These are phyloP conservation scores for Metschnikowia cerradonensis DNA, from an alignment of 805 yeast genomes.

Conservation along the genomic window DNA sequence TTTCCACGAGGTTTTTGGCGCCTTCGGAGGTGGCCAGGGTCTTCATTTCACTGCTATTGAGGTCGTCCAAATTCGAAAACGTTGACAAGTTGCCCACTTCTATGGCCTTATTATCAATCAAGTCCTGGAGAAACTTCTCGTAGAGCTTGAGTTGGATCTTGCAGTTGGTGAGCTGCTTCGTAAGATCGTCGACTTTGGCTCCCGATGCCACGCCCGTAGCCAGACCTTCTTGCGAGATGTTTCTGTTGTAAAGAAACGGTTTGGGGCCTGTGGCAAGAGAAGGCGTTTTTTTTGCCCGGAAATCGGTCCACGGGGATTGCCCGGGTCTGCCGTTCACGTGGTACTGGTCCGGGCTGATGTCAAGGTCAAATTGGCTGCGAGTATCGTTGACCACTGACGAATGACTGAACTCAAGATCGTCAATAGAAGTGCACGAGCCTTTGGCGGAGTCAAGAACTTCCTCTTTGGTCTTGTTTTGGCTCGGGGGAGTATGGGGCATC, in stretches of 20 bases:
- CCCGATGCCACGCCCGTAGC: constrained; percentile 7
- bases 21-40: neutral
- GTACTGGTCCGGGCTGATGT: constrained; percentile 17
- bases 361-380: constrained; percentile 16
- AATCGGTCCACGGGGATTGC: constrained; percentile 10
- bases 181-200: constrained; percentile 15
- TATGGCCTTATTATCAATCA: constrained; percentile 22
- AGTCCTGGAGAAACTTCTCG: constrained; percentile 36
- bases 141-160: constrained; percentile 37
- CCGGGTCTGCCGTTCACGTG: constrained; percentile 4
- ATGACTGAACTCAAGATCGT: neutral
- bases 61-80: constrained; percentile 13
- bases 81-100: constrained; percentile 21
- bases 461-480: neutral
- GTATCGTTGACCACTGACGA: constrained; percentile 11
- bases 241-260: constrained; percentile 6
- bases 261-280: constrained; percentile 8
- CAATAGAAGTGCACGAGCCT: neutral
- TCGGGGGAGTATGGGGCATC: constrained; percentile 1
- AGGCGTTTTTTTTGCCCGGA: neutral
- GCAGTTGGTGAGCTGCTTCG: constrained; percentile 30
- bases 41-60: constrained; percentile 13
- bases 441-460: neutral
- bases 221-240: constrained; percentile 6
- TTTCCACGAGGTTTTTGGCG: constrained; percentile 30